Conservation (phyloP, 306 rosid species). For the Cucumis hystrix region DNA sequence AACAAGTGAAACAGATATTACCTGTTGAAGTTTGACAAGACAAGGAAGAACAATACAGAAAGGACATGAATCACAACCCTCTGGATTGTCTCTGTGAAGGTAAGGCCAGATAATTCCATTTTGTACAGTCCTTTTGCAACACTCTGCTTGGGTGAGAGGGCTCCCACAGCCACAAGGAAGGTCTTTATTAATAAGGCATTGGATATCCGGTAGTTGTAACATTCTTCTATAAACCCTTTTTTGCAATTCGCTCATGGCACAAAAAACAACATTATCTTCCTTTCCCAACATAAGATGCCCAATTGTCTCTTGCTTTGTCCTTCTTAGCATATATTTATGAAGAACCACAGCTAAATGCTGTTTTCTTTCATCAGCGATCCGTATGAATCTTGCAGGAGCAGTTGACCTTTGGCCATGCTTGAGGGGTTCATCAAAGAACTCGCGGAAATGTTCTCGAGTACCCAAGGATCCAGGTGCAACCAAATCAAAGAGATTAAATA, state of each 20-base stretch:
- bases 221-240: conserved; percentile 73
- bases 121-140: conserved; percentile 79
- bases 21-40: conserved; percentile 97
- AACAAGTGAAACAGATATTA: conserved; percentile 2
- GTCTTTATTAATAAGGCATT: conserved; percentile 80
- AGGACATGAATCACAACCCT: conserved; percentile 95
- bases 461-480: conserved; percentile 90
- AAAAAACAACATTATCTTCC: conserved; percentile 84
- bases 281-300: conserved; percentile 99
- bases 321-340: conserved; percentile 71
- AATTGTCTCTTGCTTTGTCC: conserved; percentile 93
- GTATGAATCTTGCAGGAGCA: conserved; percentile 76
- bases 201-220: conserved; percentile 81
- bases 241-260: conserved; percentile 90
- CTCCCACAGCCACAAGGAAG: conserved; percentile 82
- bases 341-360: conserved; percentile 58
- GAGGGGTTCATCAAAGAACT: conserved; percentile 81
- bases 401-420: conserved; percentile 94
- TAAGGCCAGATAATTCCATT: conserved; percentile 81
- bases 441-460: conserved; percentile 86
- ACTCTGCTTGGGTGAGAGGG: conserved; percentile 84
- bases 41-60: conserved; percentile 91
- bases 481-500: conserved; percentile 90
- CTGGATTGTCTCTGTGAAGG: conserved; percentile 71
- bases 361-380: conserved; percentile 67